Conservation (phyloP, 805 yeast genomes). For the Lipomyces mesembrius region DNA sequence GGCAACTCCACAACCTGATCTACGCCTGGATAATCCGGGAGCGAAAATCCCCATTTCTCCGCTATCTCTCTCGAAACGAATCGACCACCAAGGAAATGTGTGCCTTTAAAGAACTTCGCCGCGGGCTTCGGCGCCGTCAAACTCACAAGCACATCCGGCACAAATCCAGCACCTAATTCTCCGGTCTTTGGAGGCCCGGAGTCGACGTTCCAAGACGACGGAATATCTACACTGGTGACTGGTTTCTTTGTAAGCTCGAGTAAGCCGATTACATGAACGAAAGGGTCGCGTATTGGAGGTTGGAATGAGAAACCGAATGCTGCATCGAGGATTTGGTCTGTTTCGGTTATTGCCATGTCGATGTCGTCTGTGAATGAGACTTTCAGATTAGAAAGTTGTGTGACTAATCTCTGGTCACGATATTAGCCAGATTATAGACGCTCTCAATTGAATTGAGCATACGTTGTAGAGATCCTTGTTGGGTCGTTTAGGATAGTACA, state of each 20-base stretch:
- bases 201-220: constrained; percentile 98
- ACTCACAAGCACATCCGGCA: constrained; percentile 74
- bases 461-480: constrained; percentile 50
- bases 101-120: constrained; percentile 55
- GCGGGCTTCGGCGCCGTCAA: constrained; percentile 96
- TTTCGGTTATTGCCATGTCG: constrained; percentile 46
- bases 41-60: constrained; percentile 68
- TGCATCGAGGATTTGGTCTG: constrained; percentile 71
- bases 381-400: constrained; percentile 69
- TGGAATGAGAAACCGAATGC: constrained; percentile 92
- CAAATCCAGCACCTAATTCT: constrained; percentile 50
- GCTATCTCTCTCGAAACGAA: constrained; percentile 75
- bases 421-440: constrained; percentile 7
- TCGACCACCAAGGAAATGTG: constrained; percentile 90
- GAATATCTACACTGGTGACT: constrained; percentile 83
- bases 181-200: constrained; percentile 63
- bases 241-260: constrained; percentile 55
- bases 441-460: not conserved
- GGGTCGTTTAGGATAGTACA: constrained; percentile 78
- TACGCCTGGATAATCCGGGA: constrained; percentile 60
- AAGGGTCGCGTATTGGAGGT: constrained; percentile 86
- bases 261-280: constrained; percentile 54
- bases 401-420: constrained; percentile 53
- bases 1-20: constrained; percentile 53
- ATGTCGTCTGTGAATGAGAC: constrained; percentile 59